Conservation (phyloP, 208 protist species). For the Leishmania turanica region DNA sequence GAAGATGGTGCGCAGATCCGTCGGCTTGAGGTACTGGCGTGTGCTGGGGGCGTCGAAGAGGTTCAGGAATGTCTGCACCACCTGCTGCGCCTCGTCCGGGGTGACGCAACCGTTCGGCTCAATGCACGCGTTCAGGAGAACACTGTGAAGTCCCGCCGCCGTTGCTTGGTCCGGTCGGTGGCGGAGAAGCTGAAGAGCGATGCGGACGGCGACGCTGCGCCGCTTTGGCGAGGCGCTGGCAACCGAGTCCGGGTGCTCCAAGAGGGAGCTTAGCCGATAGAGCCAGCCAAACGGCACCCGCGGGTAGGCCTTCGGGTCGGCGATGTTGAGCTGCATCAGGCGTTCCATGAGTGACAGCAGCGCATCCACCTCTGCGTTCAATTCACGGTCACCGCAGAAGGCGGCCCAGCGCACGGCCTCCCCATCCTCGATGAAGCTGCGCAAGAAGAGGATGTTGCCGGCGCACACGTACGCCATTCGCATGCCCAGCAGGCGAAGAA, state of each 20-base stretch:
- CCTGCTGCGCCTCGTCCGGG: conserved; percentile 56
- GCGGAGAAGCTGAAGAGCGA: conserved; percentile 59
- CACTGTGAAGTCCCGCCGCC: conserved; percentile 53
- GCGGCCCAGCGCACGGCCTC: conserved; percentile 55
- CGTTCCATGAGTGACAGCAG: conserved; percentile 64
- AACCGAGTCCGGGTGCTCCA: conserved; percentile 50
- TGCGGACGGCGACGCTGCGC: conserved; percentile 49
- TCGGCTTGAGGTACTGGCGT: conserved; percentile 68
- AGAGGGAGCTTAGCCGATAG: conserved; percentile 69
- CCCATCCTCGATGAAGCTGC: conserved; percentile 29
- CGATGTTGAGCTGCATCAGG: conserved; percentile 52
- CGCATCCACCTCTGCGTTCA: conserved; percentile 65
- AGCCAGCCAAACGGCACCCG: conserved; percentile 83
- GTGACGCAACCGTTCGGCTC: conserved; percentile 54
- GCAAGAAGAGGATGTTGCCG: conserved; percentile 53
- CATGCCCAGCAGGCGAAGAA: conserved; percentile 82
- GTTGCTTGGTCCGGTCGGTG: conserved; percentile 43
- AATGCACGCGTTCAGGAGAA: conserved; percentile 73
- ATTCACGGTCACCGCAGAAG: conserved; percentile 77
- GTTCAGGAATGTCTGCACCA: conserved; percentile 58
- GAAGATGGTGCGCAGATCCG: conserved; percentile 79
- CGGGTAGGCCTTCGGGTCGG: conserved; percentile 48
- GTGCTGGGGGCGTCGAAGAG: conserved; percentile 74
- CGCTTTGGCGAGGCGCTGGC: conserved; percentile 60
- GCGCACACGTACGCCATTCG: conserved; percentile 57